Base-by-base conservation (phyloP, 371 early-diverging fungal species). In the Dichotomocladium elegans region DNA sequence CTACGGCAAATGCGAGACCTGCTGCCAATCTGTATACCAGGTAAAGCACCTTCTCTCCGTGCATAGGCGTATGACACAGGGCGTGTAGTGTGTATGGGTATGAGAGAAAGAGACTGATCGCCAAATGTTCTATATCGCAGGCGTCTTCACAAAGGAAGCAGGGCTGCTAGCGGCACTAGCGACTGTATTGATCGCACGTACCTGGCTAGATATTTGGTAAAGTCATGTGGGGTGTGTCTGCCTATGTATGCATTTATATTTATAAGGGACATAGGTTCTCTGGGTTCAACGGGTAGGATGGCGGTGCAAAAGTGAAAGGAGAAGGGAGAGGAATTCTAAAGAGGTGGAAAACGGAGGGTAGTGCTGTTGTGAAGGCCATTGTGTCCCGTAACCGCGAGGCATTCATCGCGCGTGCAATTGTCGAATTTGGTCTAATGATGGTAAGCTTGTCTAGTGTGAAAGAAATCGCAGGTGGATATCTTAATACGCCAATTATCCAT, bases 1-100 rank as follows among this genome's bases (percentile, higher is more conserved):
- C 50, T 91, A 17, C 91, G 86, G 37, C 89, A 94, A 55, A 81
- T 95, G 72, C 80, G 79, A 55, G 84, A 83, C 58, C 69, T 95
- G 28, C 60, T 87, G 47, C 83, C 82, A 7, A 86, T 90, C 44
- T 83, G 79, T 43, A 75, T 89, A 30, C 92, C 90, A 28, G 85
- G 79, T 70, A 26, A 22, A 21, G 12, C 3, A 15, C 8, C 2
- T 3, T 28, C 8, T 33, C 8, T 7, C 5, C 6, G 29, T 0
- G 41, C 7, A 10, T 7, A 33, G 35, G 11, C 9, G 12, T 9
- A 45, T 21, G 45, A 30, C 25, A 33, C 41, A 14, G 19, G 8
- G 21, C n/a, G 19, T 35, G 14, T n/a, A n/a, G n/a, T n/a, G n/a
- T n/a, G n/a, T n/a, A n/a, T n/a, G n/a, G n/a, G n/a, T n/a, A n/a